Conservation (phyloP, 2,329 filamentous ascomycete species). For the Atkinsonella texensis region DNA sequence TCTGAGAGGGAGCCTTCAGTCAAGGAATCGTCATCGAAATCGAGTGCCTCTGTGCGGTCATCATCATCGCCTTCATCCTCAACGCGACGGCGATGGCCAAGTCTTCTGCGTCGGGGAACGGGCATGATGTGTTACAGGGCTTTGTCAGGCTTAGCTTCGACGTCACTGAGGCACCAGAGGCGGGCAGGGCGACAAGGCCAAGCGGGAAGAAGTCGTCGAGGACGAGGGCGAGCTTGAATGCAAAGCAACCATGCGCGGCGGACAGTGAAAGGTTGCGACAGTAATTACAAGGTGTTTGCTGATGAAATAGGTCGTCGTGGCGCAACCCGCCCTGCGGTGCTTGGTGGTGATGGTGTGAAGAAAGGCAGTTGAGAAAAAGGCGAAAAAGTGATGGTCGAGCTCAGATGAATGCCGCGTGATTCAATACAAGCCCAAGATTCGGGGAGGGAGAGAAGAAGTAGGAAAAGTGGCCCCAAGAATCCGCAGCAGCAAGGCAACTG, state of each 20-base stretch:
- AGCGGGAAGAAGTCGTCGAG: slow-evolving; percentile 15
- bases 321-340: slow-evolving; percentile 14
- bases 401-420: neutral
- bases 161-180: slow-evolving; percentile 1
- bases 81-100: slow-evolving; percentile 55
- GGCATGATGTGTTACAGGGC: slow-evolving; percentile 19
- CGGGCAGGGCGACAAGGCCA: slow-evolving; percentile 14
- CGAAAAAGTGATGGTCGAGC: neutral
- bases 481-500: too few species aligned
- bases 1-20: slow-evolving; percentile 55
- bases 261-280: neutral
- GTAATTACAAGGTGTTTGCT: slow-evolving; percentile 5
- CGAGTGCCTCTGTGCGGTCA: slow-evolving; percentile 39
- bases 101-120: slow-evolving; percentile 48
- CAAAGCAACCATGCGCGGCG: slow-evolving; percentile 17
- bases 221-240: slow-evolving; percentile 16
- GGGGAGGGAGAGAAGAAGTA: neutral
- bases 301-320: slow-evolving; percentile 1
- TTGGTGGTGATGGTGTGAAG: slow-evolving; percentile 3
- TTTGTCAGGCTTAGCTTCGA: neutral
- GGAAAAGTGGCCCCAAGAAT: neutral
- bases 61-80: slow-evolving; percentile 64
- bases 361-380: slow-evolving; percentile 2
- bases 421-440: neutral
- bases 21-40: slow-evolving; percentile 53